Conservation (phyloP, 495 filamentous ascomycete genomes). For the Parathielavia hyrcaniae region DNA sequence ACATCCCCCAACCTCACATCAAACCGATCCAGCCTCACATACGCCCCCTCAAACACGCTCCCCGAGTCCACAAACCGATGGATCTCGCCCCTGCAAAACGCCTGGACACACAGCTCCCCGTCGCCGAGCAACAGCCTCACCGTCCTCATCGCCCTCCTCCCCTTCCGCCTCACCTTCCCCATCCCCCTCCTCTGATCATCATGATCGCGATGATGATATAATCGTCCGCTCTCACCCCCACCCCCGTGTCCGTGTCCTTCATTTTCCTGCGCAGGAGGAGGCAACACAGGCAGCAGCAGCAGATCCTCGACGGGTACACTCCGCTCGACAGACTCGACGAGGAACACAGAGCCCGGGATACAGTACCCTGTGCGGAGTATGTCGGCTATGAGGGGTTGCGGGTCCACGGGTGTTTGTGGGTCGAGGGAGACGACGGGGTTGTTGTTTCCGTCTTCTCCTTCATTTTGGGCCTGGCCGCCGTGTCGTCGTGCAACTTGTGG, state of each 20-base stretch:
- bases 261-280: neutral
- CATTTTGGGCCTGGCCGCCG: neutral
- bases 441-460: neutral
- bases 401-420: conserved; percentile 17
- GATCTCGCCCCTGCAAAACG: conserved; percentile 34
- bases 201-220: too few relatives aligned
- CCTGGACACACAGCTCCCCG: conserved; percentile 43
- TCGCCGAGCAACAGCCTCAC: conserved; percentile 40
- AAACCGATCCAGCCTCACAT: conserved; percentile 36
- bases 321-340: conserved; percentile 40
- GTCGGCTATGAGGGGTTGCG: conserved; percentile 37
- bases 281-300: too few relatives aligned
- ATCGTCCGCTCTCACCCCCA: too few relatives aligned
- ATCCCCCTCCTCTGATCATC: neutral
- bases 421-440: conserved; percentile 21
- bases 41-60: conserved; percentile 36
- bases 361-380: conserved; percentile 38
- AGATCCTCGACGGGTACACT: conserved; percentile 16
- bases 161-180: neutral
- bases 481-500: too few relatives aligned
- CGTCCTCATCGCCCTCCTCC: conserved; percentile 4
- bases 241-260: too few relatives aligned
- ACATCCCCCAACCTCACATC: conserved; percentile 18
- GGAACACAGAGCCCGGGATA: conserved; percentile 38
- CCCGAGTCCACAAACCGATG: conserved; percentile 36